Base-by-base conservation (phyloP, 1,284 basidiomycete genomes). In the Boletus calvinii region DNA sequence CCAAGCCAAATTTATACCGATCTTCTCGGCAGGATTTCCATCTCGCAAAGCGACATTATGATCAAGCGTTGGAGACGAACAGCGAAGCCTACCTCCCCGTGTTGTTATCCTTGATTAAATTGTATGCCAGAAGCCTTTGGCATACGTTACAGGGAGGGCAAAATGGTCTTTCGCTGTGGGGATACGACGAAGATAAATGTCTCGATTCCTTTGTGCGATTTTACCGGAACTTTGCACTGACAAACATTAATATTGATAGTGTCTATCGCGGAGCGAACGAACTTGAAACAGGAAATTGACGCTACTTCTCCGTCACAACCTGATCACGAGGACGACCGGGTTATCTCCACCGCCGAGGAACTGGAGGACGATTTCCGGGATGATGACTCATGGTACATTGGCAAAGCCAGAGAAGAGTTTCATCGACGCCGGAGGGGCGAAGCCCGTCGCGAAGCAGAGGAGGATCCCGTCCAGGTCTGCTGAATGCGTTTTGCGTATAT, bases 21-120 rank as follows among this genome's bases (percentile, higher is more conserved):
- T n/a, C 15, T 20, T 17, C 44, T 0, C 35, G n/a, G 22, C 59
- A 93, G 83, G 96, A 99, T 71, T 99, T 94, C 76, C 90, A 97
- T 70, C 82, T 99, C 15, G 97, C 97, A 0, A 99, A 99, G 72
- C 81, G 97, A 29, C 90, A 96, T 69, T 99, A 98, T 67, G 97
- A 99, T 69, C 73, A 87, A 53, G 92, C 94, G 2, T 72, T 92
- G 35, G 90, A 92, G 59, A 92, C 89, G 4, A 95, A 95, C 63
- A 70, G 76, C 43, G 94, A 97, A 63, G 94, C 94, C 0, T 94
- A 92, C 67, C 73, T 98, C 29, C 94, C 95, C 1, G 90, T 96
- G 26, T 71, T 84, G 26, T 72, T 98, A 18, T 94, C 91, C 5
- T 75, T 99, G 43, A 72, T 84, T 50, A 92, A 91, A 67, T 74